These are phyloP conservation scores for Microsporum ferrugineum DNA, from an alignment of 2,329 filamentous ascomycete genomes.

Conservation along the genomic window DNA sequence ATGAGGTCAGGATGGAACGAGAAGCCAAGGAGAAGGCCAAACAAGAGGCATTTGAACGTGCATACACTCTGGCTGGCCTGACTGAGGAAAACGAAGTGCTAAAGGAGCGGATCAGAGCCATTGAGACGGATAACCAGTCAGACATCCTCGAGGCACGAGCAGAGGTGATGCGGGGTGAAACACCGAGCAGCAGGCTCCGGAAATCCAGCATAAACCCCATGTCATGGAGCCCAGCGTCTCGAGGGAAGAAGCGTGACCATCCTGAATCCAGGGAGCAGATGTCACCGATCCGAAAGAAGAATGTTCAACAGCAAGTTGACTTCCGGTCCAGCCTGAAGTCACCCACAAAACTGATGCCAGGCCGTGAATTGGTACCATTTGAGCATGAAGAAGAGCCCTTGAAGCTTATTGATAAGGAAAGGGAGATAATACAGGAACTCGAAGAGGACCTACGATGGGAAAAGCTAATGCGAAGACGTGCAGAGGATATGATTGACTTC, in stretches of 20 bases:
- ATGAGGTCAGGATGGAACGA: slow-evolving; percentile 42
- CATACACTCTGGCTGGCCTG: slow-evolving; percentile 35
- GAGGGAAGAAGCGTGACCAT: slow-evolving; percentile 22
- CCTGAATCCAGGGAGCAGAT: slow-evolving; percentile 8
- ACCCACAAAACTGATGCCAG: slow-evolving; percentile 8
- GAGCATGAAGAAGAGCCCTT: slow-evolving; percentile 26
- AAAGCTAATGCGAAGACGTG: slow-evolving; percentile 39
- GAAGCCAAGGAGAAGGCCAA: slow-evolving; percentile 35
- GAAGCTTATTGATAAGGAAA: slow-evolving; percentile 22
- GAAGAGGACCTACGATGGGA: slow-evolving; percentile 43
- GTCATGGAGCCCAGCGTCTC: slow-evolving; percentile 23
- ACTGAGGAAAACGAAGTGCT: slow-evolving; percentile 35
- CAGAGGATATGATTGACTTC: slow-evolving; percentile 46
- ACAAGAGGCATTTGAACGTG: slow-evolving; percentile 39
- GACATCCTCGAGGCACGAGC: slow-evolving; percentile 24
- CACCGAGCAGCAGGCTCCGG: slow-evolving; percentile 17
- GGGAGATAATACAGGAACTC: slow-evolving; percentile 31
- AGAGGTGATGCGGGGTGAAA: slow-evolving; percentile 18
- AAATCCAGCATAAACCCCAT: slow-evolving; percentile 25
- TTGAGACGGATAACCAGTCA: slow-evolving; percentile 29
- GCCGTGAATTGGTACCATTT: slow-evolving; percentile 18
- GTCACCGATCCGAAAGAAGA: slow-evolving; percentile 10
- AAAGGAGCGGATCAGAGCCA: slow-evolving; percentile 31
- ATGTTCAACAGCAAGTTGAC: slow-evolving; percentile 4
- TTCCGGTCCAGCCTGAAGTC: slow-evolving; percentile 14